A percentile compares a stretch with the other conserved stretches of the same genome.
Evolutionary conservation across 495 filamentous ascomycete genomes (phyloP).

Genomic region (Haplographium delicatum): DNA sequence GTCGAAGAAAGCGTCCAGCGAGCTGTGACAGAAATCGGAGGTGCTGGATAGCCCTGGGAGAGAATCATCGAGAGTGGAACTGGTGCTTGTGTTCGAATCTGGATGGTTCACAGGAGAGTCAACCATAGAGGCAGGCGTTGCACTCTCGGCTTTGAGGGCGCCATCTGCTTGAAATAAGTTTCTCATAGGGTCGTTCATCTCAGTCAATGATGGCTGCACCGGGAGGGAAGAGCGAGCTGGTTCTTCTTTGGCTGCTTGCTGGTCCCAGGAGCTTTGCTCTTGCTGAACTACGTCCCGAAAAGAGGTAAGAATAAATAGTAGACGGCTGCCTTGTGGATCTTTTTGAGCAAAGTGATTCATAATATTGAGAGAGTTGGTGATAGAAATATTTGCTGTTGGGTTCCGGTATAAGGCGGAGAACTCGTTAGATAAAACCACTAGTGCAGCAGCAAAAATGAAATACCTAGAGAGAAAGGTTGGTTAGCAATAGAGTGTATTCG

Average conservation of each 20-base stretch:
- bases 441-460: constrained; percentile 66
- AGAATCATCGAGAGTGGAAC: constrained; percentile 13
- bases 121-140: background rate
- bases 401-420: constrained; percentile 60
- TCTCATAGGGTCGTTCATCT: constrained; percentile 1
- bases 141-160: too few species aligned
- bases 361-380: constrained; percentile 55
- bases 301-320: constrained; percentile 57
- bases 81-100: background rate
- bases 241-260: background rate
- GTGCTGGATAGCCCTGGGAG: constrained; percentile 33
- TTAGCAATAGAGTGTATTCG: background rate
- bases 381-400: constrained; percentile 46
- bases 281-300: constrained; percentile 49
- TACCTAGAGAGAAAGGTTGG: constrained; percentile 37
- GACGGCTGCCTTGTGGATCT: constrained; percentile 60
- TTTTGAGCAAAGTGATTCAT: constrained; percentile 55
- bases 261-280: constrained; percentile 11
- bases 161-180: background rate
- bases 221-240: background rate
- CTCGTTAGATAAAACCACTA: constrained; percentile 64
- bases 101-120: background rate
- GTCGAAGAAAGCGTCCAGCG: constrained; percentile 37
- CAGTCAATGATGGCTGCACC: background rate
- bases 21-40: constrained; percentile 26